Evolutionary conservation across 768 basidiomycete species (phyloP).

Genomic region (Suillus luteus): DNA sequence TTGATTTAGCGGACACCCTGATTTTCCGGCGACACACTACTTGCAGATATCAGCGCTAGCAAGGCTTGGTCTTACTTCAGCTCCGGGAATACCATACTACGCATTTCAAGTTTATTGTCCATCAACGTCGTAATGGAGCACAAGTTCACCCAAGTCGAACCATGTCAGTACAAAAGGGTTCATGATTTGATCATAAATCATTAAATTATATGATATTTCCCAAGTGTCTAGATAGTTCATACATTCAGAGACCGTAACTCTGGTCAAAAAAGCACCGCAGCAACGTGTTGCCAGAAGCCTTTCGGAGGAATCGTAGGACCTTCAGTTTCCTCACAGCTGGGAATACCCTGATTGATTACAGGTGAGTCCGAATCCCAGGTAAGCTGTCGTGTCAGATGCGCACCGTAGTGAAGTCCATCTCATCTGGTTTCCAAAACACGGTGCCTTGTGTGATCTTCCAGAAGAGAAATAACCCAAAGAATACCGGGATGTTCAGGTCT

Average conservation of each 20-base stretch:
- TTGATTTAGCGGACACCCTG: too few species aligned
- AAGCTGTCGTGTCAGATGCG: constrained; percentile 19
- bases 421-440: constrained; percentile 50
- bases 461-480: constrained; percentile 22
- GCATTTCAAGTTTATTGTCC: background rate
- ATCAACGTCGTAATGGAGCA: background rate
- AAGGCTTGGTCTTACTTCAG: background rate
- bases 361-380: background rate
- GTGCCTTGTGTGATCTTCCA: constrained; percentile 26
- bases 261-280: constrained; percentile 50
- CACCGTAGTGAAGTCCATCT: constrained; percentile 77
- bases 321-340: constrained; percentile 65
- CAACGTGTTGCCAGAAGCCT: constrained; percentile 53
- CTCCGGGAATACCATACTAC: background rate
- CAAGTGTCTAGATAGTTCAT: background rate
- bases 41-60: background rate
- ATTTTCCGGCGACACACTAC: too few species aligned
- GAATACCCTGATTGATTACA: constrained; percentile 51
- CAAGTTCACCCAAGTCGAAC: background rate
- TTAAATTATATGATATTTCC: background rate
- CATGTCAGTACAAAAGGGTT: background rate
- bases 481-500: constrained; percentile 35
- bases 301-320: constrained; percentile 49
- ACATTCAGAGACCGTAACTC: background rate
- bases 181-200: background rate